Conservation (phyloP, 2,329 filamentous ascomycete genomes). For the Botrytis sinoallii region DNA sequence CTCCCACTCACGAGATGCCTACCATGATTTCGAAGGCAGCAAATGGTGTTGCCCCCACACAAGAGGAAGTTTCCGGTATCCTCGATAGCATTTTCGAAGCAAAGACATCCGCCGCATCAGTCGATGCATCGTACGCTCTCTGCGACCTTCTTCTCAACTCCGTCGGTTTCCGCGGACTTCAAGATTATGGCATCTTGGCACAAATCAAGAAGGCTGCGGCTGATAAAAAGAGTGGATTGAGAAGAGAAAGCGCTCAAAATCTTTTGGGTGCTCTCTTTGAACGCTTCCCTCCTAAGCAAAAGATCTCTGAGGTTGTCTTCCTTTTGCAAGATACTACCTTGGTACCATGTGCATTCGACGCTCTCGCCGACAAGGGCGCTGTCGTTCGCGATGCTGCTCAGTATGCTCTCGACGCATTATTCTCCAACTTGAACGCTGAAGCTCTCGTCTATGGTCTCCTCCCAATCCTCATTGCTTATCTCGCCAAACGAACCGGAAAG, state of each 20-base stretch:
- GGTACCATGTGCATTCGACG: constrained; percentile 72
- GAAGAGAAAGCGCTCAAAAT: constrained; percentile 90
- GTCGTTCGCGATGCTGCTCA: constrained; percentile 89
- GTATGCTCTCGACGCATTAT: constrained; percentile 89
- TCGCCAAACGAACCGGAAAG: constrained; percentile 82
- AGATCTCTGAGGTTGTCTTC: constrained; percentile 75
- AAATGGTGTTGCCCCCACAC: constrained; percentile 47
- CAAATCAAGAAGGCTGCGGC: constrained; percentile 72
- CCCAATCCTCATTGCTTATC: constrained; percentile 70
- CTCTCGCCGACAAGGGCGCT: constrained; percentile 82
- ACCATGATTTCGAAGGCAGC: constrained; percentile 48
- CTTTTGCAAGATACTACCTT: constrained; percentile 76
- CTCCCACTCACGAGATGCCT: constrained; percentile 42
- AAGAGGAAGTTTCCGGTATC: constrained; percentile 63
- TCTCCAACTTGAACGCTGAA: constrained; percentile 75
- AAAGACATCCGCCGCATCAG: constrained; percentile 52
- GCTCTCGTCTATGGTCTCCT: constrained; percentile 79
- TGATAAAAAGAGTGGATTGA: constrained; percentile 89
- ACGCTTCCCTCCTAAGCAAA: constrained; percentile 74
- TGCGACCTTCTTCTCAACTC: constrained; percentile 63
- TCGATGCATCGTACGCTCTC: constrained; percentile 63
- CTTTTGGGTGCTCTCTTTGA: constrained; percentile 92
- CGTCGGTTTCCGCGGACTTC: constrained; percentile 60
- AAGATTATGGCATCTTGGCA: constrained; percentile 58
- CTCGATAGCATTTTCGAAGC: constrained; percentile 63